Conservation (phyloP, 179 eudicot species). For the Monotropa hypopitys region DNA sequence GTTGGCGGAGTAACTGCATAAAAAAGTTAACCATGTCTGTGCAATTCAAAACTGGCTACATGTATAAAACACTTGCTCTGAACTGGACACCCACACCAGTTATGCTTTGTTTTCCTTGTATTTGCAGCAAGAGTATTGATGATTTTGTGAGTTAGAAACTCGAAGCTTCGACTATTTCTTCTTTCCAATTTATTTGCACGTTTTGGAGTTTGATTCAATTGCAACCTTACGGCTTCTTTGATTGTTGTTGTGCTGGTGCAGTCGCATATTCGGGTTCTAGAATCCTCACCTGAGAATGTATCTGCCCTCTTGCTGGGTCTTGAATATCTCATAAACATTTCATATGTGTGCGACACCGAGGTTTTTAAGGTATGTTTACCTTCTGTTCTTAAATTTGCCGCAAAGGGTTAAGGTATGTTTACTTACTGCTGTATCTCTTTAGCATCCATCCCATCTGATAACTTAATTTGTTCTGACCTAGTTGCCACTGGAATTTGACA, state of each 20-base stretch:
- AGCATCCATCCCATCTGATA: not conserved
- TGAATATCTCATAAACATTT: conserved; percentile 81
- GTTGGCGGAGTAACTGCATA: too few species aligned
- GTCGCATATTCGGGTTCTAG: conserved; percentile 82
- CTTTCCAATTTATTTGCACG: not conserved
- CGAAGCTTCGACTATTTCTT: not conserved
- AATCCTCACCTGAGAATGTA: conserved; percentile 67
- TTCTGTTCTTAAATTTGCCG: too few species aligned
- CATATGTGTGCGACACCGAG: conserved; percentile 98
- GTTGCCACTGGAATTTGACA: conserved; percentile 14
- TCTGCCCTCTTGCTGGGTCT: conserved; percentile 68
- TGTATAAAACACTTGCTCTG: not conserved
- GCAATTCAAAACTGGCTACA: not conserved
- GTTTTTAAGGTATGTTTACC: conserved; percentile 73
- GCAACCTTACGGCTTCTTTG: not conserved
- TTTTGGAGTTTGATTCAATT: conserved; percentile 1
- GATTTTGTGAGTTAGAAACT: not conserved
- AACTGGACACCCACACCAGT: not conserved
- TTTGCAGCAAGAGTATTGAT: not conserved
- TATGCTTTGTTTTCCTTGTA: not conserved
- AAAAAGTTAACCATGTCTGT: not conserved
- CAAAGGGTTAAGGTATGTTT: too few species aligned
- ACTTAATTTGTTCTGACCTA: not conserved
- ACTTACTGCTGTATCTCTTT: not conserved
- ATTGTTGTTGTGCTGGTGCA: conserved; percentile 27